phyloP scores from a whole-genome alignment of 108 stramenopile genomes.

The Fragilariopsis cylindrus region DNA sequence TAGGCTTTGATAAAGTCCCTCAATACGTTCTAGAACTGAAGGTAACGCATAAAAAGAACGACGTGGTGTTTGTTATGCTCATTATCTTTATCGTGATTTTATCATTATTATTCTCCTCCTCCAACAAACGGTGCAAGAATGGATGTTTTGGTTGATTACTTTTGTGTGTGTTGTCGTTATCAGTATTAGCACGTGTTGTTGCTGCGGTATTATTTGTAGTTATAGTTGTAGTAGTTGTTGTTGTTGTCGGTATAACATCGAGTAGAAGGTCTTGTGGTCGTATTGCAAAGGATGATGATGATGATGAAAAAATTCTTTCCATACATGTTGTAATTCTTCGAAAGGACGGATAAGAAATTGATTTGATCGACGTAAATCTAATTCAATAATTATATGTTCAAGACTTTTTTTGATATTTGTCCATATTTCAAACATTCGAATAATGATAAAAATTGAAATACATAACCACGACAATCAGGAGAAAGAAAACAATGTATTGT shows the following conservation, averaged over 20 bases:
- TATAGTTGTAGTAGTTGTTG: background rate
- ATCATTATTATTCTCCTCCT: background rate
- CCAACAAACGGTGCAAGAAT: background rate
- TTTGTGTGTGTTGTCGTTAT: background rate
- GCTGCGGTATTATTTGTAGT: background rate
- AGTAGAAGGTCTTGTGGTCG: background rate
- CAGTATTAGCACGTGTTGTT: no score
- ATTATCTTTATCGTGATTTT: background rate
- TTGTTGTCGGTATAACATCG: no score
- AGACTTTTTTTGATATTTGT: background rate
- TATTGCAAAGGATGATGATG: background rate
- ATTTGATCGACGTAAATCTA: slow-evolving; percentile 2
- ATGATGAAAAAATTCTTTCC: background rate
- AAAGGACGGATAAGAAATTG: slow-evolving; percentile 15
- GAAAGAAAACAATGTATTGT: background rate
- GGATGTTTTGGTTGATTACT: background rate
- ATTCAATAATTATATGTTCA: background rate
- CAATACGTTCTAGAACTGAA: slow-evolving; percentile 28
- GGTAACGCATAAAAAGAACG: slow-evolving; percentile 19
- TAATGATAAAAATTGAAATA: slow-evolving; percentile 10
- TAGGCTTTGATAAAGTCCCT: slow-evolving; percentile 20
- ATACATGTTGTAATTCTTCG: background rate
- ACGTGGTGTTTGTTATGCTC: background rate
- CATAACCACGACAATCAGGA: slow-evolving; percentile 8
- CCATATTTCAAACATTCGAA: background rate